Evolutionary conservation across 1,139 yeast genomes (phyloP), one percentile per base, ranked within the genome.

Genomic region (Blastobotrys persicus): DNA sequence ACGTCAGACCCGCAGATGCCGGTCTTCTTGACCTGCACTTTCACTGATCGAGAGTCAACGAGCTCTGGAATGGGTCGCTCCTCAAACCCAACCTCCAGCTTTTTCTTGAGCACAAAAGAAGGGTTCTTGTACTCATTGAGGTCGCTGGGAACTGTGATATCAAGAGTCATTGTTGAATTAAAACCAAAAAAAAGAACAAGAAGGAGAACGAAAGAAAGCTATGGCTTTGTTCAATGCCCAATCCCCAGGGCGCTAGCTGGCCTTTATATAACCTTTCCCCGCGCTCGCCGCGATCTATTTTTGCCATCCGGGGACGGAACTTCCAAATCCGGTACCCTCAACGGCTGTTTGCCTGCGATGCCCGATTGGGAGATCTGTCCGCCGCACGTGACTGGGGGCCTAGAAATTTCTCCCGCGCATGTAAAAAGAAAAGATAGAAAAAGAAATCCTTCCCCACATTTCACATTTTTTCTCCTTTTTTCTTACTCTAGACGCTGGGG

Each of bases 1-100:
- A 87, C 85, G 65, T 88, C 95, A 1, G 89, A 83, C 3, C 96
- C 96, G 67, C 96, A 88, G 55, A 88, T 83, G 45, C 96, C 96
- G 0, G 96, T 88, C 58, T 77, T 73, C 64, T 81, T 82, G 58
- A 88, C 85, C 48, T 82, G 83, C 23, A 88, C 80, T 59, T 85
- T 78, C 42, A 88, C 96, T 55, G 80, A 85, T 59, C 79, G 79
- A 42, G 85, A 83, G 54, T 81, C 82, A 7, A 64, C 62, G 55
- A 85, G 71, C 58, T 71, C 70, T 11, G 95, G 95, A 32, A 80
- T 71, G 7, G 85, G 83, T 55, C 81, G 77, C 47, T 80, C 76
- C 68, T 85, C 91, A 57, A 80, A 78, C 31, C 74, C 69, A 57
- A 87, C 85, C 53, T 80, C 80, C 60, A 82, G 81, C 56, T 81